Percentiles rank a stretch among this genome's conserved stretches.
Evolutionary conservation across 176 grass and related monocot species (phyloP).

Genomic region (Carex myosuroides): DNA sequence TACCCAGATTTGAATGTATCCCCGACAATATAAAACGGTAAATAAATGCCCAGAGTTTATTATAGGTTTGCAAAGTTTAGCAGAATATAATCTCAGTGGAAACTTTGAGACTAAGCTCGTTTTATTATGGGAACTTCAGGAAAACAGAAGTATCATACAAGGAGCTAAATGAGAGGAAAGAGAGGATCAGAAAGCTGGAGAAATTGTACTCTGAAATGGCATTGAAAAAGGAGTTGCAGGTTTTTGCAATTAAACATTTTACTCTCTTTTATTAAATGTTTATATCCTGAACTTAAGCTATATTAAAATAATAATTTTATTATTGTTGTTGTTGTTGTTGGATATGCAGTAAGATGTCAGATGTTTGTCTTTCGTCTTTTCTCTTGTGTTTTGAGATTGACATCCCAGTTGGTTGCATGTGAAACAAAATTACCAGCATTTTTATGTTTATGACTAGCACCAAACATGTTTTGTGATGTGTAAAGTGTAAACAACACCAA

Average conservation of each 20-base stretch:
- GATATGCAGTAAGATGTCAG: background rate
- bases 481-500: background rate
- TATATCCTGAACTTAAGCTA: background rate
- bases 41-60: background rate
- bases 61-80: background rate
- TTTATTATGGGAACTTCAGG: slow-evolving; percentile 22
- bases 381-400: background rate
- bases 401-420: background rate
- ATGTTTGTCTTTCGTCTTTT: background rate
- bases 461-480: background rate
- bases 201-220: slow-evolving; percentile 80
- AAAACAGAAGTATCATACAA: slow-evolving; percentile 65
- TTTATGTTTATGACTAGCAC: background rate
- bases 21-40: slow-evolving; percentile 77
- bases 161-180: slow-evolving; percentile 76
- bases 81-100: background rate
- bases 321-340: no score
- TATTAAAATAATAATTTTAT: background rate
- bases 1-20: slow-evolving; percentile 37
- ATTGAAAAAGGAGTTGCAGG: slow-evolving; percentile 88
- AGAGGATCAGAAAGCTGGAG: slow-evolving; percentile 62
- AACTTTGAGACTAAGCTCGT: slow-evolving; percentile 1
- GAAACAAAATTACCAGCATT: background rate
- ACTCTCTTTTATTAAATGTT: background rate
- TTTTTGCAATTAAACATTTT: slow-evolving; percentile 22